phyloP scores from a whole-genome alignment of 1,284 basidiomycete genomes.

The Sphagnurus paluster region DNA sequence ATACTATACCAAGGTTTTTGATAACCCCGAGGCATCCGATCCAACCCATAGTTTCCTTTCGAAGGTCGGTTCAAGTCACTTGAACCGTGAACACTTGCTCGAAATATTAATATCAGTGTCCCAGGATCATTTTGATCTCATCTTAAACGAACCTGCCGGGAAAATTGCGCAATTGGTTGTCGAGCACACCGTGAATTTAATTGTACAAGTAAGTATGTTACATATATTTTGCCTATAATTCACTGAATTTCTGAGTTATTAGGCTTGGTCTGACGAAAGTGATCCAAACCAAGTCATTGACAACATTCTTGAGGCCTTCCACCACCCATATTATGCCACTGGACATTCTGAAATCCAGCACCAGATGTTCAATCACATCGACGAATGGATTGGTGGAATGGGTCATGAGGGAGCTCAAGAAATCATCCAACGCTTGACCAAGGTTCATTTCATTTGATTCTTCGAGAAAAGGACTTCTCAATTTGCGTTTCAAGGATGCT shows the following conservation, averaged over 20 bases:
- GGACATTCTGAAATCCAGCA: slow-evolving; percentile 61
- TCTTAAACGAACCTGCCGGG: slow-evolving; percentile 72
- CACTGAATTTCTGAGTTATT: slow-evolving; percentile 7
- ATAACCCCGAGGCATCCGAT: slow-evolving; percentile 69
- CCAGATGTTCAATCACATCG: slow-evolving; percentile 61
- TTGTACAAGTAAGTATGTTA: slow-evolving; percentile 58
- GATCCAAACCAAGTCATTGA: slow-evolving; percentile 52
- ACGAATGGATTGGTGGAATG: slow-evolving; percentile 58
- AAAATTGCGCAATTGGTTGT: slow-evolving; percentile 73
- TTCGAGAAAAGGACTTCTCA: background rate
- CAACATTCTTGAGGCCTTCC: slow-evolving; percentile 67
- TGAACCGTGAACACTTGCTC: too few species aligned
- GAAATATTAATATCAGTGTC: background rate
- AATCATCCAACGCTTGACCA: slow-evolving; percentile 48
- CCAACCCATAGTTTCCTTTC: slow-evolving; percentile 71
- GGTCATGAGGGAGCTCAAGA: slow-evolving; percentile 42
- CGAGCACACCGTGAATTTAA: slow-evolving; percentile 56
- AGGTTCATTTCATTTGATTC: slow-evolving; percentile 35
- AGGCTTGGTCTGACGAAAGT: slow-evolving; percentile 56
- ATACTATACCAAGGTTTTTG: slow-evolving; percentile 54
- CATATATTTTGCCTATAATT: background rate
- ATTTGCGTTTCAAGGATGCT: slow-evolving; percentile 32
- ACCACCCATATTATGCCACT: slow-evolving; percentile 67
- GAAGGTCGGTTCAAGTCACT: slow-evolving; percentile 42
- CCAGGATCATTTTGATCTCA: slow-evolving; percentile 63